Evolutionary conservation across 345 rosid species (phyloP), one percentile per base, ranked within the genome.

Genomic region (Acer yangbiense): DNA sequence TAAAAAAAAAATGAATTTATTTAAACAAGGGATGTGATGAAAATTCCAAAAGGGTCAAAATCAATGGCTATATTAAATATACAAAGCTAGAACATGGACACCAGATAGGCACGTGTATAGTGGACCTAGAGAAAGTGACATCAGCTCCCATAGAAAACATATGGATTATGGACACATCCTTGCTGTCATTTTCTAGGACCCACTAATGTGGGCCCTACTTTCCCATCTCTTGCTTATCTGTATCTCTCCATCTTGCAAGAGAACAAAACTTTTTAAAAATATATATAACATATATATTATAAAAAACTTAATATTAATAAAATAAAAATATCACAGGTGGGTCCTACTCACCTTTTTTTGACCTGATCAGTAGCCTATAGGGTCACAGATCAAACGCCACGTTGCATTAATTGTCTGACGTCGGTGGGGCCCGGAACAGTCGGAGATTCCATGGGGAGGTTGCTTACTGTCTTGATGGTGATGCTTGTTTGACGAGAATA

Each of bases 401-500:
- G 83, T 83, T 61, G 55, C 62, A 2, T 25, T 23, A 0, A 32
- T 13, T 4, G 65, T 83, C 83, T n/a, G 71, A 61, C 79, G 9
- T 77, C 60, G 2, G 66, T 60, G 80, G 85, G 86, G 16, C 72
- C 87, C 48, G 0, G 2, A 2, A 20, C 29, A 44, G 57, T 17
- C n/a, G 25, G 23, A 61, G 78, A 73, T 81, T 79, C 83, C 70
- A 12, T 46, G 35, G 46, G 74, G 73, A 8, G 60, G 73, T 48
- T 54, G 80, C 66, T 60, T 64, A 68, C 84, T 71, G 77, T 64
- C 75, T 32, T 68, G 78, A 63, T 6, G 81, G 78, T 43, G 82
- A 67, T 66, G 67, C 20, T 10, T 50, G 43, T 50, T 68, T 44
- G 48, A 70, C 29, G 21, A 2, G 57, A 71, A 65, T 4, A 10